Percentiles rank a stretch among this genome's conserved stretches.
Evolutionary conservation across 441 rosid genomes (phyloP).

Genomic region (California macrophylla): DNA sequence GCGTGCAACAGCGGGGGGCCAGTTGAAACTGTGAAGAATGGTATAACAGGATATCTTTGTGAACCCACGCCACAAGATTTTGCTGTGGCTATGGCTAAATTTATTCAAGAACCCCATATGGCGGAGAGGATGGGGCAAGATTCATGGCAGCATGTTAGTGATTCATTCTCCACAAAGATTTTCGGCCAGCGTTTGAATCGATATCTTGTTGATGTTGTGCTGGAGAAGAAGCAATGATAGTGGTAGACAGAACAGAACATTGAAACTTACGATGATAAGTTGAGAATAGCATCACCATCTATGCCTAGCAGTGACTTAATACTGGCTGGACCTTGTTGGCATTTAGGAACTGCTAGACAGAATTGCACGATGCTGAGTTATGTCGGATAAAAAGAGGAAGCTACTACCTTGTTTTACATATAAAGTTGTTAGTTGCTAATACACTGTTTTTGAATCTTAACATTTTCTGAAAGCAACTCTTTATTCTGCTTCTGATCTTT

Average conservation of each 20-base stretch:
- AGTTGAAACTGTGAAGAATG: constrained; percentile 60
- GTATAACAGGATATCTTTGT: constrained; percentile 74
- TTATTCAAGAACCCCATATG: constrained; percentile 47
- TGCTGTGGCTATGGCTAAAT: constrained; percentile 55
- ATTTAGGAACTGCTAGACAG: background rate
- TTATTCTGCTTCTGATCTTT: too few relatives aligned
- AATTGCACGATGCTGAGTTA: too few relatives aligned
- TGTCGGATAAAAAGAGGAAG: too few relatives aligned
- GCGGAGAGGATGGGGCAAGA: constrained; percentile 57
- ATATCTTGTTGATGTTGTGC: constrained; percentile 32
- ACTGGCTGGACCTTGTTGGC: background rate
- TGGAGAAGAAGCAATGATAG: background rate
- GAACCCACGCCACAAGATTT: constrained; percentile 54
- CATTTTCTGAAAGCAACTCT: too few relatives aligned
- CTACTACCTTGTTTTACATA: too few relatives aligned
- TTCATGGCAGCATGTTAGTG: constrained; percentile 48
- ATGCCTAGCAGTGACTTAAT: background rate
- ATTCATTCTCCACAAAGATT: constrained; percentile 54
- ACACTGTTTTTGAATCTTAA: too few relatives aligned
- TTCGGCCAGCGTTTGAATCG: constrained; percentile 62
- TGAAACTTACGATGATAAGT: background rate
- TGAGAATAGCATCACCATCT: background rate
- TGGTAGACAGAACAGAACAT: background rate
- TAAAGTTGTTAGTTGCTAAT: too few relatives aligned
- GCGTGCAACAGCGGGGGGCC: constrained; percentile 92